Evolutionary conservation across 75 land plant species (phyloP), one percentile per base, ranked within the genome.

Genomic region (Pinus albicaulis): DNA sequence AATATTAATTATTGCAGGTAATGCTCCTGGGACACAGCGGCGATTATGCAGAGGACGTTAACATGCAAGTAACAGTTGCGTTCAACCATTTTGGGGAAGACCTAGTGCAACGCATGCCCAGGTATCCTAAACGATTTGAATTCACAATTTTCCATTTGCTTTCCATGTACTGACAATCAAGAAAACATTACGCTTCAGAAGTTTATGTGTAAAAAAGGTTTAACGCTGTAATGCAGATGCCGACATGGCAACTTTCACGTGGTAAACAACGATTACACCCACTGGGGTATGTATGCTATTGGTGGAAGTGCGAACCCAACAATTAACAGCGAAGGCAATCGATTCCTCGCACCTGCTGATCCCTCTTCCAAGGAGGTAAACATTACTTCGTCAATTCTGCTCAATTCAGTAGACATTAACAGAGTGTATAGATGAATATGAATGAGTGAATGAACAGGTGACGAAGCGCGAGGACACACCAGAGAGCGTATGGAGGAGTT

Each of bases 381-480:
- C 44, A 0, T 7, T 34, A 16, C 5, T 25, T 60, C 14, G 2
- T 31, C 31, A 0, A 1, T 31, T 31, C 31, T 31, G 31, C 1
- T 31, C 31, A 31, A 31, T 31, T 31, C 31, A 31, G 1, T 31
- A 1, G 2, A 31, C 31, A 31, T 31, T 1, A 31, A 31, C 31
- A 31, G 1, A 31, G 0, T 31, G 2, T 1, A 2, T 31, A 31
- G 31, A 31, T 31, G 31, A 31, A 31, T 31, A 31, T 31, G 2
- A 31, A 31, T 31, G 31, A n/a, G n/a, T n/a, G n/a, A 31, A 31
- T 31, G 31, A 31, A 31, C 31, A 31, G 31, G 31, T 31, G 2
- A 31, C 31, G 57, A 94, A 89, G 82, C 75, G 94, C 1, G 88
- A 92, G 76, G 86, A 86, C 1, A 79, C 86, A 57, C 80, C 19